Evolutionary conservation across 2,329 filamentous ascomycete species (phyloP), one percentile per base, ranked within the genome.

Genomic region (Didymellaceae sp.): DNA sequence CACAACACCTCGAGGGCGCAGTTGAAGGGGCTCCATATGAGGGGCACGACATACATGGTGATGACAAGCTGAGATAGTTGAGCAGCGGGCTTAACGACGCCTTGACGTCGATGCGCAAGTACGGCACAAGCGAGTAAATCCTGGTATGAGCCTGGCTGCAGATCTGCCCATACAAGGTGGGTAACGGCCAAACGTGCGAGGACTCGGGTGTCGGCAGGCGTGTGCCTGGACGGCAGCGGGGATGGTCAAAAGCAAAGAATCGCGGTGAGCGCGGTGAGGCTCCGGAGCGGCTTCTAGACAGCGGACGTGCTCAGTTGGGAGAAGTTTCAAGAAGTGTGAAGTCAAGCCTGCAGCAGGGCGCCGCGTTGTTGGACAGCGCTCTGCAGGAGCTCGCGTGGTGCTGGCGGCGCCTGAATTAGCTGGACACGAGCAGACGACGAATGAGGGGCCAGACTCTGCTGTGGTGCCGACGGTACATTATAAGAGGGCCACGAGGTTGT

Each of bases 41-140:
- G 51, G 56, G 55, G 57, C 57, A 55, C 59, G 60, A 72, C 70
- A 64, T 72, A 73, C 70, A 73, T 73, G 59, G 62, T 70, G 66
- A 52, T 65, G 55, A 52, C 45, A 56, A 54, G 45, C 61, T 51
- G 56, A 60, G 55, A 57, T 55, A 52, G 63, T 41, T 33, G 34
- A 45, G 41, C 51, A 49, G 45, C 32, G 33, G 34, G 37, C 28
- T 20, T 33, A 31, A 20, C 51, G 37, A 38, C 33, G 41, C 20
- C 41, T 54, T 41, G 58, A 55, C 35, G 58, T 54, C 34, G 43
- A 60, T 59, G 64, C 64, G 57, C 53, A 58, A 49, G 57, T 47
- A 57, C 57, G 61, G 62, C 61, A 63, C 67, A 67, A 66, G 65
- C 66, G 61, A 68, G 54, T 43, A 41, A 55, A 63, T 61, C 54